Conservation (phyloP, 306 rosid species). For the Acacia crassicarpa region DNA sequence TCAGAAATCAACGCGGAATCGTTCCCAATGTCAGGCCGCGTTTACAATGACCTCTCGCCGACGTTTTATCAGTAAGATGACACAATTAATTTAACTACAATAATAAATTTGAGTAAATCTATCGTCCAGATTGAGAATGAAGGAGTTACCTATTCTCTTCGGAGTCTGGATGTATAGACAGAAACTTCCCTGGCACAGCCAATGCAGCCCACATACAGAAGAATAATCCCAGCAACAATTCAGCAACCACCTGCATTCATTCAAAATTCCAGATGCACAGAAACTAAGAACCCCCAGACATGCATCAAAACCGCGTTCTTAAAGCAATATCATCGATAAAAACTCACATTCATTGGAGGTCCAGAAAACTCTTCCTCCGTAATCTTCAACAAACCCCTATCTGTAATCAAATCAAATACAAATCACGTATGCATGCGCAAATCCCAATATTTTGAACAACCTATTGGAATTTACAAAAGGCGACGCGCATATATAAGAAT, state of each 20-base stretch:
- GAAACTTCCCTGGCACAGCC: constrained; percentile 69
- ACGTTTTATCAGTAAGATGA: background rate
- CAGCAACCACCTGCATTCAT: constrained; percentile 59
- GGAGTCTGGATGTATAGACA: constrained; percentile 67
- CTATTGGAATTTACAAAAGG: background rate
- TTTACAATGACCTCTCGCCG: background rate
- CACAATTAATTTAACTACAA: constrained; percentile 19
- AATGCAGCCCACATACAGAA: constrained; percentile 79
- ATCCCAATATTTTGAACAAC: background rate
- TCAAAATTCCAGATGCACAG: constrained; percentile 17
- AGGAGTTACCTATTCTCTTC: constrained; percentile 76
- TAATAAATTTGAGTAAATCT: background rate
- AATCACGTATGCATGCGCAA: constrained; percentile 12
- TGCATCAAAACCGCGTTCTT: background rate
- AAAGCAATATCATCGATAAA: background rate
- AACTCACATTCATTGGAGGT: constrained; percentile 66
- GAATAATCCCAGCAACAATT: constrained; percentile 60
- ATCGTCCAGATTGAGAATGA: constrained; percentile 1
- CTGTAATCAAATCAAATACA: constrained; percentile 49
- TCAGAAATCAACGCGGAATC: constrained; percentile 4
- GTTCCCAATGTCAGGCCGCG: background rate
- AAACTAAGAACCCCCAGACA: background rate
- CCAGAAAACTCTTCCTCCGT: constrained; percentile 87
- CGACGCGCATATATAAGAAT: background rate
- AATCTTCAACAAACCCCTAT: constrained; percentile 81